A percentile compares a stretch with the other conserved stretches of the same genome.
Conservation (phyloP, 2,329 filamentous ascomycete species). For the Sclerotinia trifoliorum region DNA sequence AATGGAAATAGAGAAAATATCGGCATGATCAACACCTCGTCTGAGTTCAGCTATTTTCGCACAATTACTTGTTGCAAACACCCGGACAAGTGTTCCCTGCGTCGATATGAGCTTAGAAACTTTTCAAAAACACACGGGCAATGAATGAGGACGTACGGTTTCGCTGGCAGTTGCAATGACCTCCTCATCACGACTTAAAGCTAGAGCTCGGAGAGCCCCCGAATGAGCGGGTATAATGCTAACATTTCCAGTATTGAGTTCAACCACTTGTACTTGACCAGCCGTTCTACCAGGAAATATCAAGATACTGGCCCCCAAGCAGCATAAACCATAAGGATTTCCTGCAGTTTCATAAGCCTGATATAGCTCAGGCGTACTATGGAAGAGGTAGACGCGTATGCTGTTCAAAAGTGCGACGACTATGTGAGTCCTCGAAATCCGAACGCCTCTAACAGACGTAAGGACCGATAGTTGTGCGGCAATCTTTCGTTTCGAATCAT, state of each 20-base stretch:
- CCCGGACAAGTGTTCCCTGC: slow-evolving; percentile 82
- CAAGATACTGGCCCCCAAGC: slow-evolving; percentile 68
- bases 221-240: slow-evolving; percentile 93
- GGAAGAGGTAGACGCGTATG: slow-evolving; percentile 77
- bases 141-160: slow-evolving; percentile 48
- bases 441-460: slow-evolving; percentile 76
- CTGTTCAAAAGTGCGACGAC: slow-evolving; percentile 79
- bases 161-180: slow-evolving; percentile 88
- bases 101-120: slow-evolving; percentile 11
- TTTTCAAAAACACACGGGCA: not conserved
- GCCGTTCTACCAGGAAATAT: slow-evolving; percentile 84
- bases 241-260: slow-evolving; percentile 74
- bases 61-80: slow-evolving; percentile 79
- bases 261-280: slow-evolving; percentile 87
- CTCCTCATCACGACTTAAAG: slow-evolving; percentile 75
- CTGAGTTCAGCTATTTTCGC: slow-evolving; percentile 81
- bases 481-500: slow-evolving; percentile 75
- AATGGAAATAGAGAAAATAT: slow-evolving; percentile 84
- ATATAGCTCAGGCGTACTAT: slow-evolving; percentile 66
- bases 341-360: slow-evolving; percentile 81
- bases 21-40: slow-evolving; percentile 83
- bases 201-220: slow-evolving; percentile 72
- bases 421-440: slow-evolving; percentile 72
- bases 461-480: slow-evolving; percentile 76
- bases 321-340: slow-evolving; percentile 79